Base-by-base conservation (phyloP, 768 basidiomycete species). In the Pleurotus djamor region DNA sequence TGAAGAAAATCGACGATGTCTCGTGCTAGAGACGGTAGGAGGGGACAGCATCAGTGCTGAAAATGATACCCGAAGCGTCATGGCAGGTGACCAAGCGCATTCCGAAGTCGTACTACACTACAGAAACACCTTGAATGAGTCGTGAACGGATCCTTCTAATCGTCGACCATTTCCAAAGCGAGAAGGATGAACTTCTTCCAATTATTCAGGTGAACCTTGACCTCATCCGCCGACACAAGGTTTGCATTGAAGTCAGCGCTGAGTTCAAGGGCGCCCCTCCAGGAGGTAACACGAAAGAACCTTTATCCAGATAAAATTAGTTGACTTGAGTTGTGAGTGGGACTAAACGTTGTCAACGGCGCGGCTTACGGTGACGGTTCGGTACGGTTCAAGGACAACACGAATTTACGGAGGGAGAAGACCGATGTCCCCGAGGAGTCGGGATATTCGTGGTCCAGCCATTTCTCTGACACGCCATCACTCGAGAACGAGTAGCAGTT, bases 281-380 rank as follows among this genome's bases (percentile, higher is more conserved):
- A 71, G 4, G 66, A 63, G 5, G 61, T 64, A 16, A 66, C 12
- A 28, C 69, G 68, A 59, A 70, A 70, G 57, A 67, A 71, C 12
- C 66, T n/a, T n/a, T n/a, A n/a, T n/a, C n/a, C n/a, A n/a, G n/a
- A n/a, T n/a, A n/a, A n/a, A n/a, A n/a, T n/a, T n/a, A n/a, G n/a
- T n/a, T n/a, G n/a, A n/a, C n/a, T n/a, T n/a, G n/a, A n/a, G n/a
- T n/a, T 67, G 52, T 34, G 38, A 17, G 47, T 41, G 38, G 7
- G 7, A 14, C 14, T 32, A 13, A 35, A 44, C 4, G 35, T 16
- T 34, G 38, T 32, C n/a, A 43, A 14, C 4, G 5, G 14, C 7
- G 34, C 17, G 37, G 16, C 70, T 50, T 64, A 70, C 70, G 70
- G 69, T 2, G 65, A 68, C n/a, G 70, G 70, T 44, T 69, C 65